phyloP scores from a whole-genome alignment of 352 stramenopile species.

The Aphanomyces stellatus region DNA sequence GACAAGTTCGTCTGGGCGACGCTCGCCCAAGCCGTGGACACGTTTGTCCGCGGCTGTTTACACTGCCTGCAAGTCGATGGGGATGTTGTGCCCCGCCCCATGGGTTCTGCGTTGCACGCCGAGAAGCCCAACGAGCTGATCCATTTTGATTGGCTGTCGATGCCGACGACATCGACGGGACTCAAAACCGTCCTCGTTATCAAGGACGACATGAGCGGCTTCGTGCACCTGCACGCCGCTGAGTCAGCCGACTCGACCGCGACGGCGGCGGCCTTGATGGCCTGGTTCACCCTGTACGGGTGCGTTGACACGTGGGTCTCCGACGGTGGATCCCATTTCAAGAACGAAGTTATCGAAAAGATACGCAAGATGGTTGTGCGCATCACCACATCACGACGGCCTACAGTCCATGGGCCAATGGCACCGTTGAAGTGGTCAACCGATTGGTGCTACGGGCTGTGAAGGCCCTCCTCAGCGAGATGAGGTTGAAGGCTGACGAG shows the following conservation, averaged over 20 bases:
- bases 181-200: constrained; percentile 25
- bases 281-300: background rate
- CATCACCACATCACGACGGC: too few relatives aligned
- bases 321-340: constrained; percentile 13
- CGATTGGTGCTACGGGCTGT: too few relatives aligned
- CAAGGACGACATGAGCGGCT: constrained; percentile 29
- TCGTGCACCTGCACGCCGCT: constrained; percentile 22
- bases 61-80: constrained; percentile 18
- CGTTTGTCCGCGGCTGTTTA: constrained; percentile 3
- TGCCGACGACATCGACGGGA: constrained; percentile 9
- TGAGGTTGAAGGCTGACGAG: constrained; percentile 2
- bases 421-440: too few relatives aligned
- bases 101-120: constrained; percentile 20
- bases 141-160: constrained; percentile 30
- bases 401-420: too few relatives aligned
- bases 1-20: constrained; percentile 22
- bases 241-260: background rate
- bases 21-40: background rate
- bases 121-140: constrained; percentile 31
- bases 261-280: background rate
- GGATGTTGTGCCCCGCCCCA: constrained; percentile 16
- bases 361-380: too few relatives aligned
- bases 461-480: constrained; percentile 23
- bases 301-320: constrained; percentile 1
- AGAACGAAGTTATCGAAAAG: constrained; percentile 25